phyloP scores from a whole-genome alignment of 768 basidiomycete genomes.

The Lactarius deliciosus region DNA sequence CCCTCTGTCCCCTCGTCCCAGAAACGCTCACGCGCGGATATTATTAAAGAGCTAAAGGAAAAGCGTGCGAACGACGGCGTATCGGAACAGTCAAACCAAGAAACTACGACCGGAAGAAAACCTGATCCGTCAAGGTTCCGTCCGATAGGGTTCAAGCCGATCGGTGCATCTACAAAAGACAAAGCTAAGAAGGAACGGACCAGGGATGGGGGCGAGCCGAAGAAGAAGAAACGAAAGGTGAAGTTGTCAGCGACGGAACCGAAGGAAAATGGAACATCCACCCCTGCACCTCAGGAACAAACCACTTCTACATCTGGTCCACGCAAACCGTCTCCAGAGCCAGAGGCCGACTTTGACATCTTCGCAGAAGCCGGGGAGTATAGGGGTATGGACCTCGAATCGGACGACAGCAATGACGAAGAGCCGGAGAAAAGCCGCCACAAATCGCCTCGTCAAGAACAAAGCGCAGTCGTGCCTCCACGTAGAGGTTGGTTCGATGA shows the following conservation, averaged over 20 bases:
- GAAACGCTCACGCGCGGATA: slow-evolving; percentile 78
- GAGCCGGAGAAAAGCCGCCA: slow-evolving; percentile 1
- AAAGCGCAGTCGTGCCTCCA: neutral
- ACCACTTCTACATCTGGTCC: slow-evolving; percentile 21
- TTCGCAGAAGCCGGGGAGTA: slow-evolving; percentile 87
- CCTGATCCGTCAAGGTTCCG: slow-evolving; percentile 43
- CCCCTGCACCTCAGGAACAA: slow-evolving; percentile 16
- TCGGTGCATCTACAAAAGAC: slow-evolving; percentile 41
- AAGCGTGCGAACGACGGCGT: slow-evolving; percentile 41
- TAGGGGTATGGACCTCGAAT: slow-evolving; percentile 60
- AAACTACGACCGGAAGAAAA: slow-evolving; percentile 40
- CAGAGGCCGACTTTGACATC: slow-evolving; percentile 67
- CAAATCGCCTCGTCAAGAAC: neutral
- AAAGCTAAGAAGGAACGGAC: slow-evolving; percentile 51
- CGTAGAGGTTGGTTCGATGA: slow-evolving; percentile 26
- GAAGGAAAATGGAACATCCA: slow-evolving; percentile 7
- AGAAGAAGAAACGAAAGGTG: slow-evolving; percentile 59
- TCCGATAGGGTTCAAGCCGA: slow-evolving; percentile 65
- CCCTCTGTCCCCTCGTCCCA: slow-evolving; percentile 38
- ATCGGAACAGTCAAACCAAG: slow-evolving; percentile 27
- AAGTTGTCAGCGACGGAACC: slow-evolving; percentile 33
- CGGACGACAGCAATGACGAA: slow-evolving; percentile 36
- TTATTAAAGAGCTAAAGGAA: slow-evolving; percentile 70
- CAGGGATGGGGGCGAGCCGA: slow-evolving; percentile 47
- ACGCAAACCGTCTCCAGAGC: slow-evolving; percentile 35